These are phyloP conservation scores for Globisporangium yorkense DNA, from an alignment of 352 stramenopile species.

Conservation along the genomic window DNA sequence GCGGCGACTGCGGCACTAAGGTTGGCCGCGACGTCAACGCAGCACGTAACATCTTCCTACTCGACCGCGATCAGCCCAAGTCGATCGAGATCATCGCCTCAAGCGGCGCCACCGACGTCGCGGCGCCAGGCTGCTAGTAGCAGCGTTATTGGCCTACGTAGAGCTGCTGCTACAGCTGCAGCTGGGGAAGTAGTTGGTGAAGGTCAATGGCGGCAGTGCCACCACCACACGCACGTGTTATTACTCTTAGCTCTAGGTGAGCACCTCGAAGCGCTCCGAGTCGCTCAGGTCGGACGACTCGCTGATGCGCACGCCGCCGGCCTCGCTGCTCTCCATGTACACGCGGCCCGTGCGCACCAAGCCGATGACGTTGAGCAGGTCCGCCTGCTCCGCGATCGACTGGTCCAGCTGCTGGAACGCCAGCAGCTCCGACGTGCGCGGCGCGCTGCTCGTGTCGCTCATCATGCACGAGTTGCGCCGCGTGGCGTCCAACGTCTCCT, in stretches of 20 bases:
- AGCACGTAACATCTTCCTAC: no score
- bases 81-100: no score
- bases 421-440: constrained; percentile 51
- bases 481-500: constrained; percentile 59
- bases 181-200: no score
- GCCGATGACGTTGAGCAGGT: constrained; percentile 70
- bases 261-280: constrained; percentile 60
- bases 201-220: no score
- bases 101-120: no score
- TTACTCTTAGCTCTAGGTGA: constrained; percentile 25
- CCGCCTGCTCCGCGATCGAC: constrained; percentile 67
- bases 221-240: no score
- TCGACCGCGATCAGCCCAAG: no score
- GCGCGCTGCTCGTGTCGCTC: constrained; percentile 67
- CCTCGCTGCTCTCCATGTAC: constrained; percentile 62
- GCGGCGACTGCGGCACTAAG: no score
- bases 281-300: constrained; percentile 48
- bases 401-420: constrained; percentile 66
- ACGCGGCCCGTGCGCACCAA: constrained; percentile 68
- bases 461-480: constrained; percentile 72
- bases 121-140: no score
- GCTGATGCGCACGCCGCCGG: constrained; percentile 54
- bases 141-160: no score
- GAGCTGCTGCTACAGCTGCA: no score
- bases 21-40: no score